Base-by-base conservation (phyloP, 2,329 filamentous ascomycete genomes). In the Alternaria sp. region DNA sequence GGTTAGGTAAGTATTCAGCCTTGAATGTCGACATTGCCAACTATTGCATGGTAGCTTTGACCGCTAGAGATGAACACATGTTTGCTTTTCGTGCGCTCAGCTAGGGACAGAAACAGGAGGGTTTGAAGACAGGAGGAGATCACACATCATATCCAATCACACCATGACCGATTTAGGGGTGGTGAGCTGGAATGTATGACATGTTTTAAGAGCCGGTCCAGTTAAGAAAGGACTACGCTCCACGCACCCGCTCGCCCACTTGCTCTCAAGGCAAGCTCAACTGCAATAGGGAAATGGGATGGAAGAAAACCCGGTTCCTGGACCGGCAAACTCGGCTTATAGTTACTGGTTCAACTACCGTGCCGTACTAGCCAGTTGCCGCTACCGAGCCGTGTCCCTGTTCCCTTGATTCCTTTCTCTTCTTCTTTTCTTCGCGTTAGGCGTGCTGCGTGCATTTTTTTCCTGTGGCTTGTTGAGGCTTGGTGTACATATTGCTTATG, bases 321-420 rank as follows among this genome's bases (percentile, higher is more conserved):
- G 46, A 48, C 30, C 46, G 46, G 46, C 30, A 48, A 36, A 48
- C 22, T 24, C 46, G 30, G 46, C 46, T 48, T 22, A 32, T 36
- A 48, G 14, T n/a, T 36, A 48, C 46, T 22, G 46, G 38, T 22
- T 22, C 39, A 16, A 24, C 20, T 49, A n/a, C 46, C 30, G 30
- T 34, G 30, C 46, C 46, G 46, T 48, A 39, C 38, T 20, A 39
- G 9, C n/a, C 8, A 39, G n/a, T 18, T 39, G n/a, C n/a, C 38
- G 38, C n/a, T 39, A 20, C 46, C 30, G 30, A 48, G 18, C 46
- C 46, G 46, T 48, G 46, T 48, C 30, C 18, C 46, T 48, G 20
- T 48, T 38, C 46, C 20, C 20, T 42, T 4, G 4, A 11, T n/a
- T 24, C 9, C 20, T 16, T 24, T 24, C 12, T 16, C 39, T 42